A percentile compares a stretch with the other conserved stretches of the same genome.
Evolutionary conservation across 2,329 filamentous ascomycete genomes (phyloP).

Genomic region (Aureobasidium sp.): DNA sequence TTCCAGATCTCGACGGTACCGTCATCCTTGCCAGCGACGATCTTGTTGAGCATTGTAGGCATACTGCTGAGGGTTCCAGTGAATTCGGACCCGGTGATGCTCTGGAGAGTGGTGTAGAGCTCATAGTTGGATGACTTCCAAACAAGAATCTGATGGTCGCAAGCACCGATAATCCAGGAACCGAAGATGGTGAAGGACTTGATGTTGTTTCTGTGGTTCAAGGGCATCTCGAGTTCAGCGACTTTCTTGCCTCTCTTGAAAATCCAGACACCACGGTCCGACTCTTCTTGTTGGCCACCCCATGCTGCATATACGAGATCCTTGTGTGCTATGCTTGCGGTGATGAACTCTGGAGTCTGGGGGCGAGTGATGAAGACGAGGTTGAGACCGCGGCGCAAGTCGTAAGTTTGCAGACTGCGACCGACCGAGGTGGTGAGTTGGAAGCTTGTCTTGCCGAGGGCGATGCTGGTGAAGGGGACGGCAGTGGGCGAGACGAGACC

Average conservation of each 20-base stretch:
- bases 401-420: slow-evolving; percentile 87
- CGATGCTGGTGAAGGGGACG: slow-evolving; percentile 82
- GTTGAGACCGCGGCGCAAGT: slow-evolving; percentile 80
- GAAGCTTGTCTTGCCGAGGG: slow-evolving; percentile 88
- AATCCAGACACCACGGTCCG: slow-evolving; percentile 68
- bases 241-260: slow-evolving; percentile 86
- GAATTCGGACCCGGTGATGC: slow-evolving; percentile 52
- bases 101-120: slow-evolving; percentile 76
- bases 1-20: slow-evolving; percentile 98
- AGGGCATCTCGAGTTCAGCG: slow-evolving; percentile 61
- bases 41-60: slow-evolving; percentile 93
- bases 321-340: slow-evolving; percentile 80
- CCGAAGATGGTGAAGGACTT: slow-evolving; percentile 75
- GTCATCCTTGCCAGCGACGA: slow-evolving; percentile 79
- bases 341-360: slow-evolving; percentile 77
- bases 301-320: slow-evolving; percentile 83
- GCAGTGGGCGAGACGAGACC: slow-evolving; percentile 84
- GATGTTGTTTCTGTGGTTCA: slow-evolving; percentile 60
- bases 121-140: slow-evolving; percentile 80
- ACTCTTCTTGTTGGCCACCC: slow-evolving; percentile 51
- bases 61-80: slow-evolving; percentile 75
- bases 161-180: slow-evolving; percentile 80
- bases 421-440: slow-evolving; percentile 96
- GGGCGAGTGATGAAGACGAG: slow-evolving; percentile 90
- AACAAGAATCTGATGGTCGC: slow-evolving; percentile 67